Evolutionary conservation across 2,329 filamentous ascomycete species (phyloP), one percentile per base, ranked within the genome.

Genomic region (Exophiala calicioides): DNA sequence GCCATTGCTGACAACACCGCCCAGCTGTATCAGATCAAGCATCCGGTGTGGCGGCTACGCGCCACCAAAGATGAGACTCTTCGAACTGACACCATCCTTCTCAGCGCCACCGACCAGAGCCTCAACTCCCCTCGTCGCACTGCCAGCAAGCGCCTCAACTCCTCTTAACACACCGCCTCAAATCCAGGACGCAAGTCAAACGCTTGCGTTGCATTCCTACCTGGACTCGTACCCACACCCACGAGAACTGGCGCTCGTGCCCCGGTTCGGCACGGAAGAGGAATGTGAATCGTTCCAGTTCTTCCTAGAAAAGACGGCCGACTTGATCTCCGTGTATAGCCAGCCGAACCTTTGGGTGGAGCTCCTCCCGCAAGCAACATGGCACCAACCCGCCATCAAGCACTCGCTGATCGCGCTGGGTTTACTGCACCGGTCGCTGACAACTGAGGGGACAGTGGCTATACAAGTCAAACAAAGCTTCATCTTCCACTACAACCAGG

Each of bases 341-440:
- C 37, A 50, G 15, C 51, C 39, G 4, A 40, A 50, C 18, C 26
- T 55, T 8, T 55, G 53, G 53, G 47, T 32, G 4, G 47, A 53
- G 12, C 37, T 53, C 23, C 38, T 55, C 12, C 53, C 53, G 16
- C 53, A 53, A 39, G 53, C 53, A 27, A 47, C 46, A 23, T 47
- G 37, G 33, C 42, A 47, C 13, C 53, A 55, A 33, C 34, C 50
- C 12, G 51, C 53, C 20, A 48, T 55, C 35, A 53, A 53, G 19
- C 53, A 55, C 33, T 52, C 53, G 6, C 31, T 55, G 15, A 41
- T 55, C 20, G 50, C 53, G 15, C 45, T 55, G 15, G 48, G 45
- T 9, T 50, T 33, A 7, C 19, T 53, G 16, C 47, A 54, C 32
- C 47, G 35, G 29, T 54, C 40, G 9, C 47, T 54, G 21, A 50